A percentile compares a stretch with the other conserved stretches of the same genome.
Evolutionary conservation across 305 asterid genomes (phyloP).

Genomic region (Solanum aculeatissimum): DNA sequence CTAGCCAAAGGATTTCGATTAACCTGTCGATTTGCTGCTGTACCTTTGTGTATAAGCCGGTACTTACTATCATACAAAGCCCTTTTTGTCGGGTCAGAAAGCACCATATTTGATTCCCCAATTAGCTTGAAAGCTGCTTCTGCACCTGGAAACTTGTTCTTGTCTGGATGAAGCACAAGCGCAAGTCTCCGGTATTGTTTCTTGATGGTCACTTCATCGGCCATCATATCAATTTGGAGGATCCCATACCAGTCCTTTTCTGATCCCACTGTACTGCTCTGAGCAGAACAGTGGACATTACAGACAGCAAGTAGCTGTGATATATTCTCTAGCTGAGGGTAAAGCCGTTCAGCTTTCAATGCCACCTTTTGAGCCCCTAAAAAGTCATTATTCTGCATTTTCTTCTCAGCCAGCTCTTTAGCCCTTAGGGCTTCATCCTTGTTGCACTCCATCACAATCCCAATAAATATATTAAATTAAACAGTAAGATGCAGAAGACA

Average conservation of each 20-base stretch:
- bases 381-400: slow-evolving; percentile 62
- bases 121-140: slow-evolving; percentile 86
- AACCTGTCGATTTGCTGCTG: slow-evolving; percentile 21
- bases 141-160: slow-evolving; percentile 84
- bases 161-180: slow-evolving; percentile 84
- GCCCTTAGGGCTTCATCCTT: slow-evolving; percentile 86
- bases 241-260: slow-evolving; percentile 80
- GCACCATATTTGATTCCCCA: slow-evolving; percentile 67
- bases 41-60: slow-evolving; percentile 20
- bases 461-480: neutral
- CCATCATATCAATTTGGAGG: slow-evolving; percentile 62
- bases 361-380: slow-evolving; percentile 66
- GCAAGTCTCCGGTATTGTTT: slow-evolving; percentile 79
- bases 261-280: slow-evolving; percentile 33
- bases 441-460: slow-evolving; percentile 67
- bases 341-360: slow-evolving; percentile 58
- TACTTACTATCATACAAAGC: slow-evolving; percentile 44
- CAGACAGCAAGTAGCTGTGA: slow-evolving; percentile 61
- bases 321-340: slow-evolving; percentile 66
- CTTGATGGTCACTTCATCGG: slow-evolving; percentile 49
- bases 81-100: slow-evolving; percentile 50
- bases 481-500: neutral
- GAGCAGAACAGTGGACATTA: slow-evolving; percentile 71
- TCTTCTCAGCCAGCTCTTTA: slow-evolving; percentile 64
- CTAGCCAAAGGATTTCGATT: slow-evolving; percentile 13